Evolutionary conservation across 495 filamentous ascomycete genomes (phyloP), one percentile per base, ranked within the genome.

Genomic region (Aspergillus haitiensis): DNA sequence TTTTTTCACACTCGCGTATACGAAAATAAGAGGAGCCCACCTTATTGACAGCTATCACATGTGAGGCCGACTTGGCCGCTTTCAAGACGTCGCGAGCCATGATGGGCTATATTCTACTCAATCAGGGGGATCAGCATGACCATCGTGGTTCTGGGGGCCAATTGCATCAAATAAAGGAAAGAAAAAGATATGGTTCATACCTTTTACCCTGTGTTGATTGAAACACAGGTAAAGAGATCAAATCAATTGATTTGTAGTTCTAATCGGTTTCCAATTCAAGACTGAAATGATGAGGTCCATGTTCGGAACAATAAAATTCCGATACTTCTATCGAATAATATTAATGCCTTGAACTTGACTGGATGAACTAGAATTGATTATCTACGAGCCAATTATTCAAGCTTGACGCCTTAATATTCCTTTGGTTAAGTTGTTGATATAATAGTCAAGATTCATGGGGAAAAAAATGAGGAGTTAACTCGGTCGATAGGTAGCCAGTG

Each of bases 21-120:
- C 5, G 27, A 47, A 18, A 47, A 18, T 2, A 47, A 47, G 12
- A 21, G 16, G 1, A 12, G 8, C 27, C 33, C 67, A 79, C 75
- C 70, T 77, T 67, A n/a, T 70, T 58, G 51, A 79, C 61, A 36
- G 73, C 63, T 39, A 79, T 52, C 27, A 68, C 77, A 56, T 72
- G 68, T 27, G 72, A 73, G 53, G 76, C 75, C 66, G 74, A 69
- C 64, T 77, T 72, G 59, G 75, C 75, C 64, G 72, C 75, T 59
- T 76, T 77, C 61, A 73, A 46, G 50, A 72, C 55, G 68, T 70
- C 70, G 66, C 75, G 73, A 67, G 73, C 67, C 77, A 79, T 79
- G 56, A 48, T 71, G 68, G 49, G 16, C 27, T 57, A 67, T 66
- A 70, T 68, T 57, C 65, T 71, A 60, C 36, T 58, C 10, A 32